Conservation (phyloP, 1,284 basidiomycete species). For the Moniliophthora roreri region DNA sequence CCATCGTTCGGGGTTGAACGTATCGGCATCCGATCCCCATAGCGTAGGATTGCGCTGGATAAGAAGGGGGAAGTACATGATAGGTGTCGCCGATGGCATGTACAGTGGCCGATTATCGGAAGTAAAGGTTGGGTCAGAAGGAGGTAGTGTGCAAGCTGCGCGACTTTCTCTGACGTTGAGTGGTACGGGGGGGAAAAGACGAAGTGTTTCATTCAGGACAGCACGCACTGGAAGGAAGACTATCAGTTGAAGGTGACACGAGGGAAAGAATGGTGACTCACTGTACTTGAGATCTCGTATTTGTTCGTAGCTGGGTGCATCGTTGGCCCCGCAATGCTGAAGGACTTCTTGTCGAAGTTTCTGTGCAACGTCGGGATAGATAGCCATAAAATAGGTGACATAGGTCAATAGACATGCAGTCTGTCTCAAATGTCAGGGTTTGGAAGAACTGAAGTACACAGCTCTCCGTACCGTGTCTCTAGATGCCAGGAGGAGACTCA, state of each 20-base stretch:
- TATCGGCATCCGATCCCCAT: slow-evolving; percentile 69
- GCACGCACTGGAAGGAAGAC: slow-evolving; percentile 52
- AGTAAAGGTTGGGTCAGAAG: slow-evolving; percentile 45
- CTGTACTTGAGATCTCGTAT: slow-evolving; percentile 62
- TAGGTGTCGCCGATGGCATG: slow-evolving; percentile 56
- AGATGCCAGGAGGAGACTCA: slow-evolving; percentile 73
- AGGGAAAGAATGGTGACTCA: slow-evolving; percentile 31
- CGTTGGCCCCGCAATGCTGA: slow-evolving; percentile 45
- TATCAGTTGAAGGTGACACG: neutral
- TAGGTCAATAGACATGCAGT: slow-evolving; percentile 65
- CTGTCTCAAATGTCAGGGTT: slow-evolving; percentile 27
- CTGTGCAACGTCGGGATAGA: slow-evolving; percentile 52
- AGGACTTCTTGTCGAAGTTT: slow-evolving; percentile 64
- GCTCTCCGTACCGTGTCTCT: slow-evolving; percentile 61
- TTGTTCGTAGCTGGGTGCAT: slow-evolving; percentile 50
- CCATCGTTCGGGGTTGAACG: slow-evolving; percentile 74
- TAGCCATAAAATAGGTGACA: slow-evolving; percentile 64
- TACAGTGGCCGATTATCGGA: slow-evolving; percentile 43
- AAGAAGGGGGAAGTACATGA: slow-evolving; percentile 58
- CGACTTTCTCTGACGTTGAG: slow-evolving; percentile 63
- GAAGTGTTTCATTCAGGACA: slow-evolving; percentile 70
- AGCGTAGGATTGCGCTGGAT: slow-evolving; percentile 59
- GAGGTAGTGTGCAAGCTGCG: slow-evolving; percentile 49
- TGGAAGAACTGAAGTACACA: slow-evolving; percentile 4
- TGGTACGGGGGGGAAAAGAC: slow-evolving; percentile 73